Evolutionary conservation across 345 rosid genomes (phyloP), one percentile per base, ranked within the genome.

Genomic region (Salix exigua): DNA sequence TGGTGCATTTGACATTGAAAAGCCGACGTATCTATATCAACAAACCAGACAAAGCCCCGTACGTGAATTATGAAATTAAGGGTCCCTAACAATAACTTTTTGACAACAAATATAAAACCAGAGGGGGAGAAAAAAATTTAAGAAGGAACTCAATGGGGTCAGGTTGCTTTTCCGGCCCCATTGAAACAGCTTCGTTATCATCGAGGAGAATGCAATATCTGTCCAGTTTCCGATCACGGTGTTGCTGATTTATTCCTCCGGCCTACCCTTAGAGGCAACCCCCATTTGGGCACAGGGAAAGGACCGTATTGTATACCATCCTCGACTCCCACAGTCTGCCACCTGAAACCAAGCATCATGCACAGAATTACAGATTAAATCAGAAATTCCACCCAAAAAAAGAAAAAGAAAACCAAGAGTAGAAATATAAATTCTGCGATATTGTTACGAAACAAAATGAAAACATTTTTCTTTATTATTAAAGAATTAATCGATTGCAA

Each of bases 241-340:
- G 5, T 70, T 18, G 82, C 77, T 58, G 21, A 40, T 50, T 76
- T 50, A 61, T 66, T 78, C 68, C 84, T 85, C 1, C 81, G 87
- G 31, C 55, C 80, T 7, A 93, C 89, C 77, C 82, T 86, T 71
- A 95, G 80, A 33, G 97, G 97, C 73, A 93, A 85, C n/a, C 99
- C 99, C 30, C 74, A 84, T 80, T 85, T 91, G 66, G 99, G 97
- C 16, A 95, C 96, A 1, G 97, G 99, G 74, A 95, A 95, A 65
- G 99, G 99, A 18, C 91, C 96, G 77, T 95, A 95, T 48, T 93
- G 97, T 75, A 95, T 90, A 19, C 92, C 99, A 79, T 90, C 92
- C 1, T 86, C 90, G 2, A 81, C 88, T 82, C 91, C 96, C 61
- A 83, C 76, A 42, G 86, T 85, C 83, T 88, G 83, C 99, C 99